These are phyloP conservation scores for Pharnaceum exiguum DNA, from an alignment of 148 eudicot genomes.

Conservation along the genomic window DNA sequence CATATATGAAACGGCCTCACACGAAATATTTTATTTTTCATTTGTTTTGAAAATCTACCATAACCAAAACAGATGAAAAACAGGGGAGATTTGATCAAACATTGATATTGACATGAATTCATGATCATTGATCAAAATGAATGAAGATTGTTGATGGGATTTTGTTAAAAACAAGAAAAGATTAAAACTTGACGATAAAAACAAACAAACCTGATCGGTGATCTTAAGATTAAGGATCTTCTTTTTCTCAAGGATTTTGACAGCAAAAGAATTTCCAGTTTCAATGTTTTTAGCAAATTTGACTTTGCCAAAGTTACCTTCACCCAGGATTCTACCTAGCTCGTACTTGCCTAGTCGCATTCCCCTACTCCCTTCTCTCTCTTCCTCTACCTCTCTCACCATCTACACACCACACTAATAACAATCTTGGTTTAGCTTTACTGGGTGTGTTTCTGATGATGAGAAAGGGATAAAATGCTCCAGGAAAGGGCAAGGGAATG, in stretches of 20 bases:
- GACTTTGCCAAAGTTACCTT: slow-evolving; percentile 89
- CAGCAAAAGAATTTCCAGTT: slow-evolving; percentile 64
- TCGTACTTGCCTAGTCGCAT: slow-evolving; percentile 82
- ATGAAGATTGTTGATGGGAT: neutral
- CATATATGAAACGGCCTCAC: too few relatives aligned
- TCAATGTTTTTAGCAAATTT: slow-evolving; percentile 58
- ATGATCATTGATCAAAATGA: neutral
- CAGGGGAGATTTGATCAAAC: neutral
- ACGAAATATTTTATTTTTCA: too few relatives aligned
- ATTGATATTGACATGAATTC: neutral
- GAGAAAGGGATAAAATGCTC: too few relatives aligned
- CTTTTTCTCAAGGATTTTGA: slow-evolving; percentile 71
- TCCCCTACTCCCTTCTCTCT: slow-evolving; percentile 25
- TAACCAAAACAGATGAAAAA: neutral
- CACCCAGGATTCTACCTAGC: slow-evolving; percentile 72
- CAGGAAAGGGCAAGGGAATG: too few relatives aligned
- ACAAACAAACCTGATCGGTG: slow-evolving; percentile 57
- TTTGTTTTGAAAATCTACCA: too few relatives aligned
- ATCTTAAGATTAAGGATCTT: slow-evolving; percentile 60
- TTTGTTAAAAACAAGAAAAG: neutral
- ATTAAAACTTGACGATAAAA: neutral
- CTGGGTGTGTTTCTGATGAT: too few relatives aligned
- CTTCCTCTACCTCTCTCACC: slow-evolving; percentile 29
- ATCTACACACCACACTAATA: slow-evolving; percentile 20
- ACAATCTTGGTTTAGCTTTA: too few relatives aligned